Conservation (phyloP, 169 alveolate genomes). For the Miamiensis avidus region DNA sequence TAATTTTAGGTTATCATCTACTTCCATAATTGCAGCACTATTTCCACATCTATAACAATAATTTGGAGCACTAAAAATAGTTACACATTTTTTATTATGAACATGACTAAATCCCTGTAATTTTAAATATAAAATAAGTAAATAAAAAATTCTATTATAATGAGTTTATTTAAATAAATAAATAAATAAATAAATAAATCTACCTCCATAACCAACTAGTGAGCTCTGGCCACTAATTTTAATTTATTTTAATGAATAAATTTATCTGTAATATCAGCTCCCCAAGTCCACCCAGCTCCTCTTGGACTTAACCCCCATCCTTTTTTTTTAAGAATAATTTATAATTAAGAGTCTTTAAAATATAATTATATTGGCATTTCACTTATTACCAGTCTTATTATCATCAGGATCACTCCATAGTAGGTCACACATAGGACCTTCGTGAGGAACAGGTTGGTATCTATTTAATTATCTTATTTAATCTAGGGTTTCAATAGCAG, state of each 20-base stretch:
- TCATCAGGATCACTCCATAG: conserved; percentile 79
- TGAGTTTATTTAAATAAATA: too few species aligned
- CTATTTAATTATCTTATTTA: conserved; percentile 70
- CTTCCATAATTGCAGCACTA: conserved; percentile 97
- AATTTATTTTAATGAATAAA: conserved; percentile 75
- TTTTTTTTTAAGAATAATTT: conserved; percentile 41
- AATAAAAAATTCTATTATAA: too few species aligned
- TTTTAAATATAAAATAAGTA: neutral
- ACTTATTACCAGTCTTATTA: conserved; percentile 63
- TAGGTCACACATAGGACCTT: conserved; percentile 74
- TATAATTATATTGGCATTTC: neutral
- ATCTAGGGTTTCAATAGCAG: conserved; percentile 61
- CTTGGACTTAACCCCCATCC: conserved; percentile 85
- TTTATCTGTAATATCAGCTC: conserved; percentile 77
- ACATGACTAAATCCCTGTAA: conserved; percentile 68
- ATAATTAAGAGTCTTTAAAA: neutral
- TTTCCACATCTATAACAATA: conserved; percentile 99
- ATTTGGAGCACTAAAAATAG: conserved; percentile 99
- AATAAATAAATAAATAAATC: conserved; percentile 41
- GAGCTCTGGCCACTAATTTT: conserved; percentile 80
- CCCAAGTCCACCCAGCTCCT: conserved; percentile 88
- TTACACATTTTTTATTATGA: conserved; percentile 93
- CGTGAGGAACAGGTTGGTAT: conserved; percentile 78
- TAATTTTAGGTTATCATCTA: conserved; percentile 90
- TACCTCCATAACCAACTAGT: conserved; percentile 88